Evolutionary conservation across 2,329 filamentous ascomycete genomes (phyloP), one percentile per base, ranked within the genome.

Genomic region (Diaporthe ampelina): DNA sequence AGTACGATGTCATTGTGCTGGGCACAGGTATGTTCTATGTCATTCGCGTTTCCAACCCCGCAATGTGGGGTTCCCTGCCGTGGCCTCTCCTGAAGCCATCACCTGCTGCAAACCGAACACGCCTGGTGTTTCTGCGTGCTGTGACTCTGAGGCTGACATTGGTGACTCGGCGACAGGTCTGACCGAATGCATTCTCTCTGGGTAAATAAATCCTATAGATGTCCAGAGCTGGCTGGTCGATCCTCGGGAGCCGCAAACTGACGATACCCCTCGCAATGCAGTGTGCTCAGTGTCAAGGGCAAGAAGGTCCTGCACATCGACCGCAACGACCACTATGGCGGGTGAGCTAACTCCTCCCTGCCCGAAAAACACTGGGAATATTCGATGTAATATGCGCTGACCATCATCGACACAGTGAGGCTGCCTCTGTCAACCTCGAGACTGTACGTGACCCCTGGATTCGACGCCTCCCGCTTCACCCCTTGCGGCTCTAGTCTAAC

Each of bases 261-360:
- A 75, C 50, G 45, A 43, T 17, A 48, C 40, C 45, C 61, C 24
- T 45, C 50, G 57, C 65, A 58, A 76, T 78, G 75, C 81, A 95
- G 95, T 86, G 95, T 99, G 76, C 88, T 98, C 83, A 98, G 95
- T 88, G 96, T 98, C 81, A 98, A 98, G 90, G 96, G 96, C 85
- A 96, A 97, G 90, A 98, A 98, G 89, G 97, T 99, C 82, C 91
- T 99, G 78, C 97, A 99, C 88, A 98, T 99, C 84, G 97, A 98
- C 87, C 93, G 95, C 83, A 98, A 98, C 84, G 95, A 97, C 84
- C 95, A 98, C 88, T 98, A 98, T 83, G 97, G 97, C 90, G 97
- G 95, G 95, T 97, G 88, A 81, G 94, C 89, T 75, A 72, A 75
- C 32, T 40, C 9, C 78, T 80, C 68, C 79, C 77, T 72, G 19